Evolutionary conservation across 768 basidiomycete genomes (phyloP), one percentile per base, ranked within the genome.

Genomic region (Dendrothele bispora): DNA sequence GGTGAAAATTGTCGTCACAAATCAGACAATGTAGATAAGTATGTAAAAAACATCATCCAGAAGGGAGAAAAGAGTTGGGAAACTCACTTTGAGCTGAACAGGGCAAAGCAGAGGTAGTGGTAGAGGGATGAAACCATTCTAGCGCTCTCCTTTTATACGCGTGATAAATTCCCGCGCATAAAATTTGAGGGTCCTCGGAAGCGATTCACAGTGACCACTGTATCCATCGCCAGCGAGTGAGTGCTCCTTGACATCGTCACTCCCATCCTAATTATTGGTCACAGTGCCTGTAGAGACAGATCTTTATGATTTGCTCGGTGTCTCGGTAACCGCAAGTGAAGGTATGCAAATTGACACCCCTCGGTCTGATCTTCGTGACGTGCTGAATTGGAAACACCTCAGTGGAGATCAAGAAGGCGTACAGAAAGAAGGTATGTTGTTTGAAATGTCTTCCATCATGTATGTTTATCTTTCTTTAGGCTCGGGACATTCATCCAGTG

Each of bases 1-100:
- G 40, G 49, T 39, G 52, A 43, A 39, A 21, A 29, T 29, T 22
- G 27, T 47, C 46, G 46, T 47, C 46, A 39, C 21, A 29, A 24
- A 47, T 91, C 80, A 59, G 90, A 89, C 88, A 91, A 91, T 91
- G 90, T 91, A 91, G 90, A 91, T 91, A 90, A 88, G 71, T 67
- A 58, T 67, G 55, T 62, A 58, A 51, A 58, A 56, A 68, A 60
- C 82, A 88, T 86, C 85, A 86, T 75, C n/a, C n/a, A 29, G 52
- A 49, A 43, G n/a, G 34, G 47, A 46, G 8, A 47, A 18, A 43
- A 45, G 41, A 21, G 32, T n/a, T 18, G 22, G 17, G 4, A 36
- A 12, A 58, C 53, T 55, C 45, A 58, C 54, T n/a, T 11, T 10
- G 11, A 39, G 11, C 18, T 39, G 30, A 39, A 20, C 12, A 25